phyloP scores from a whole-genome alignment of 208 protist species.

The Trypanosoma conorhini region DNA sequence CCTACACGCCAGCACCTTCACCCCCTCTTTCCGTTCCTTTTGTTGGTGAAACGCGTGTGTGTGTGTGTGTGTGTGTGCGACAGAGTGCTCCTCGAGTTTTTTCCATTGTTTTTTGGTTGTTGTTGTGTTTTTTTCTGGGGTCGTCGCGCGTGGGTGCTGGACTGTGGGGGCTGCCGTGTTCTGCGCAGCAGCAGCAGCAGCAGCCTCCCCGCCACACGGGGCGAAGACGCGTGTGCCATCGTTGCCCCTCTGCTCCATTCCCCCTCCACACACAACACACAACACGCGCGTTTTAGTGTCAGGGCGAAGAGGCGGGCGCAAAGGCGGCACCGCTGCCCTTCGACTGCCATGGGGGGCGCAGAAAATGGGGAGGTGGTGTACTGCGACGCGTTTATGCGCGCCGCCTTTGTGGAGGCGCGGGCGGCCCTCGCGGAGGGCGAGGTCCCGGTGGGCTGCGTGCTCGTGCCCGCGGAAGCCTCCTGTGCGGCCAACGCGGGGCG shows the following conservation, averaged over 20 bases:
- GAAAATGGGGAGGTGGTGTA: constrained; percentile 34
- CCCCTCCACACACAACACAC: no score
- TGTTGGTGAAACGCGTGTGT: no score
- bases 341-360: background rate
- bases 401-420: constrained; percentile 58
- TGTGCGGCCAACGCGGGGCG: constrained; percentile 9
- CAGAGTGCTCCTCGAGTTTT: background rate
- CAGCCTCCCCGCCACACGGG: no score
- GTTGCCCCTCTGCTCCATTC: background rate
- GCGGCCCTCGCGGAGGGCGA: constrained; percentile 76
- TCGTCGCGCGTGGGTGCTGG: no score
- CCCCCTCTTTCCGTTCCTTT: no score
- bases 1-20: no score
- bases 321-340: background rate
- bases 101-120: no score
- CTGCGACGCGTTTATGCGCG: constrained; percentile 67
- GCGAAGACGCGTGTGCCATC: background rate
- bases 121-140: no score
- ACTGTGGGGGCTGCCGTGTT: background rate
- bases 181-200: background rate
- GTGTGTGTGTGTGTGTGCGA: background rate
- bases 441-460: constrained; percentile 96
- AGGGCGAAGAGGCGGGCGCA: background rate
- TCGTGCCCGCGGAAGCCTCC: constrained; percentile 50
- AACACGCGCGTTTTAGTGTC: background rate